phyloP scores from a whole-genome alignment of 495 filamentous ascomycete species.

The Trichoderma reesei region DNA sequence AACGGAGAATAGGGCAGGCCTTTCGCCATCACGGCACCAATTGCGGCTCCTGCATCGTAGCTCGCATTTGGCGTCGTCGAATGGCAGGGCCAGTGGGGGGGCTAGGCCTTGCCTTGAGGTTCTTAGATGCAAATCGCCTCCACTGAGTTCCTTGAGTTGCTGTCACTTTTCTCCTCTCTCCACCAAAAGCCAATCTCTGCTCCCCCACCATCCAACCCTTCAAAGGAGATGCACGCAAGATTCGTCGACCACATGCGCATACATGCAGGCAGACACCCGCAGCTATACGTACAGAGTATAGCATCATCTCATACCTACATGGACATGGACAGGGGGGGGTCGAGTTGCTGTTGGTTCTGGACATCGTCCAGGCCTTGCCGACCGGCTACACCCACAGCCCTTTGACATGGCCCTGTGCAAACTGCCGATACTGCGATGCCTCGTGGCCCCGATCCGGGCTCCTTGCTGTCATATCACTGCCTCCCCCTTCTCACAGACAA shows the following conservation, averaged over 20 bases:
- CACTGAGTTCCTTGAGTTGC: not conserved
- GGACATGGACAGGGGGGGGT: not conserved
- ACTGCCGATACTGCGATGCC: conserved; percentile 4
- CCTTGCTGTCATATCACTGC: not conserved
- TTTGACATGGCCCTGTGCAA: not conserved
- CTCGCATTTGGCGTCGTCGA: conserved; percentile 3
- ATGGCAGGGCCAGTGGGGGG: not conserved
- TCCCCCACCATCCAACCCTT: not conserved
- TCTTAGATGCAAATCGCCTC: conserved; percentile 6
- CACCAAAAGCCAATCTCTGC: conserved; percentile 6
- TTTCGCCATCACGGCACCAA: not conserved
- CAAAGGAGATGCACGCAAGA: not conserved
- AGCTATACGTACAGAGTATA: not conserved
- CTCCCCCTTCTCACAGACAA: conserved; percentile 1
- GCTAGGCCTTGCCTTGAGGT: conserved; percentile 2
- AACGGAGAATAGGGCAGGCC: not conserved
- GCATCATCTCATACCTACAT: not conserved
- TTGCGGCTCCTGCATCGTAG: conserved; percentile 5
- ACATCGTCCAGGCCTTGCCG: not conserved
- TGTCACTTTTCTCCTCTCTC: not conserved
- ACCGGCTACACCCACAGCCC: not conserved
- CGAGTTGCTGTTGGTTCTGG: conserved; percentile 1
- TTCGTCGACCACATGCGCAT: not conserved
- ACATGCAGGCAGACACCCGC: not conserved
- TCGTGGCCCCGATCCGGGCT: not conserved